A percentile compares a stretch with the other conserved stretches of the same genome.
Conservation (phyloP, 306 rosid species). For the Purshia tridentata region DNA sequence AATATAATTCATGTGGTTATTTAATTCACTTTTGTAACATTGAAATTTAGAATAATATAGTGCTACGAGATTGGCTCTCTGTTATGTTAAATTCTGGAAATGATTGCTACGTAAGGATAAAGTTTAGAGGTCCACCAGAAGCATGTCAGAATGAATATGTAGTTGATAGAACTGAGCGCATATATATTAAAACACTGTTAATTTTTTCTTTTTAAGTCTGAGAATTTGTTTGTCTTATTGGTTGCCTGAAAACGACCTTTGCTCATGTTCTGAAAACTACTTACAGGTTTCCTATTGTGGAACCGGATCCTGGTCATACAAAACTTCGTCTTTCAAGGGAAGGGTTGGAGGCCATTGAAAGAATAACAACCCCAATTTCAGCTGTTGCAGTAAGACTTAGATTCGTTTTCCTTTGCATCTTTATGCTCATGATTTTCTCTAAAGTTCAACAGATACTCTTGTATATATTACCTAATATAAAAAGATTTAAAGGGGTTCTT, state of each 20-base stretch:
- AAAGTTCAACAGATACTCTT: background rate
- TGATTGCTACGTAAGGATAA: background rate
- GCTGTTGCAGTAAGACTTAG: constrained; percentile 76
- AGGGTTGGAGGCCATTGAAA: constrained; percentile 83
- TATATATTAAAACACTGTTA: background rate
- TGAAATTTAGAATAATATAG: background rate
- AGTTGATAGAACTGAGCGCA: background rate
- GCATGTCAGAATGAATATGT: background rate
- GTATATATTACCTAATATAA: background rate
- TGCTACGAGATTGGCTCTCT: background rate
- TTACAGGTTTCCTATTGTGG: constrained; percentile 83
- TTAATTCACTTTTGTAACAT: background rate
- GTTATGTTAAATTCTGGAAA: background rate
- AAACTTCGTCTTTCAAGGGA: constrained; percentile 87
- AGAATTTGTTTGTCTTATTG: background rate
- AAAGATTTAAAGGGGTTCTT: background rate
- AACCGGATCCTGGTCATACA: constrained; percentile 91
- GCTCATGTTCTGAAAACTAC: background rate
- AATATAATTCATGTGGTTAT: background rate
- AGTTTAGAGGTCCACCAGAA: background rate
- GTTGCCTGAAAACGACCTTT: background rate
- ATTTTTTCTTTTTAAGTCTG: background rate
- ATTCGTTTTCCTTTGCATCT: constrained; percentile 8
- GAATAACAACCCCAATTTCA: constrained; percentile 80
- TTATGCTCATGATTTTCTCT: background rate